These are phyloP conservation scores for Chaetomidium leptoderma DNA, from an alignment of 495 filamentous ascomycete genomes.

Conservation along the genomic window DNA sequence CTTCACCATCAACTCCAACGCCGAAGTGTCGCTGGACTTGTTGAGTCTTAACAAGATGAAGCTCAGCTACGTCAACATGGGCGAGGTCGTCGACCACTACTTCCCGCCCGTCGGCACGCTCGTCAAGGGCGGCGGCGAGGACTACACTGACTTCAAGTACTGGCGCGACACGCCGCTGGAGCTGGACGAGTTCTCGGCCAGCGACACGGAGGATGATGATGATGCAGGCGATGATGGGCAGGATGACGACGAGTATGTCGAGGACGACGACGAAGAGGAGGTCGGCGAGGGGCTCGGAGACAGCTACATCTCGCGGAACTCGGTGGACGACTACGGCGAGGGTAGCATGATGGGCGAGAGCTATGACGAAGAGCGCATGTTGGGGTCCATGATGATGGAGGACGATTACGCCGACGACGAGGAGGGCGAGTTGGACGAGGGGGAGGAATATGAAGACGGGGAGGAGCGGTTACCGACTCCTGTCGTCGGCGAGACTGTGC, in stretches of 20 bases:
- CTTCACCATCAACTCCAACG: constrained; percentile 98
- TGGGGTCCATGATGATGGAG: constrained; percentile 24
- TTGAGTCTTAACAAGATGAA: constrained; percentile 90
- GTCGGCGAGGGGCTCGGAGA: neutral
- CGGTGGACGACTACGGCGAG: constrained; percentile 46
- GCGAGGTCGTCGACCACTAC: constrained; percentile 93
- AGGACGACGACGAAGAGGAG: constrained; percentile 38
- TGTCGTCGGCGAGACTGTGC: neutral
- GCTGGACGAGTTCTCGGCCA: constrained; percentile 73
- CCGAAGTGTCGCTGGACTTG: constrained; percentile 90
- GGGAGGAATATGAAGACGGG: constrained; percentile 36
- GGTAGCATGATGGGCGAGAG: constrained; percentile 39
- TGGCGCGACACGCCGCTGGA: constrained; percentile 74
- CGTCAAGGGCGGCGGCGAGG: constrained; percentile 73
- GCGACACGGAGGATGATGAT: constrained; percentile 57
- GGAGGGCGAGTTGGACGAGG: constrained; percentile 38
- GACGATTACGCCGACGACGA: constrained; percentile 36
- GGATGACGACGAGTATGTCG: constrained; percentile 43
- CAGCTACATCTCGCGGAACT: constrained; percentile 23
- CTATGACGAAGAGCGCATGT: constrained; percentile 37
- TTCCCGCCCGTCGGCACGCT: constrained; percentile 79
- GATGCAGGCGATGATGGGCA: constrained; percentile 28
- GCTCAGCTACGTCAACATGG: constrained; percentile 95
- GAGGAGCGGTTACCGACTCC: neutral
- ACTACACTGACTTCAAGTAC: constrained; percentile 85